These are phyloP conservation scores for Cucurbita maxima DNA, from an alignment of 306 rosid species.

Conservation along the genomic window DNA sequence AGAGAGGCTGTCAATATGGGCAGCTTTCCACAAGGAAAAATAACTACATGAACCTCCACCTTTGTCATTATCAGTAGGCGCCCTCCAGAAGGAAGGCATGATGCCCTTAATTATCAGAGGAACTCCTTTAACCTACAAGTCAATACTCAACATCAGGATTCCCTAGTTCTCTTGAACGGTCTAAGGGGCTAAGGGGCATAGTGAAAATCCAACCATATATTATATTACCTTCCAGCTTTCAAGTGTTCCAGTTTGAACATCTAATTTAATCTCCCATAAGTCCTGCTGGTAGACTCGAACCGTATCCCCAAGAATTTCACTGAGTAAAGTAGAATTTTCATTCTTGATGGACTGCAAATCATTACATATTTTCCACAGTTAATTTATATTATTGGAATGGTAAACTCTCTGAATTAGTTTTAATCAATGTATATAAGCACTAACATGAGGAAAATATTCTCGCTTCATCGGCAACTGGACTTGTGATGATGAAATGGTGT, in stretches of 20 bases:
- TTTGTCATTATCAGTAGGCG: conserved; percentile 82
- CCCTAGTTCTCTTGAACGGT: not conserved
- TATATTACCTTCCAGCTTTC: conserved; percentile 80
- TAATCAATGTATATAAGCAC: not conserved
- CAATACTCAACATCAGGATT: conserved; percentile 8
- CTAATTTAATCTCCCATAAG: conserved; percentile 59
- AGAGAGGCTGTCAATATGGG: conserved; percentile 42
- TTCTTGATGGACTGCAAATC: conserved; percentile 44
- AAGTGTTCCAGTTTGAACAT: conserved; percentile 49
- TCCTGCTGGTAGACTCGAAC: conserved; percentile 39
- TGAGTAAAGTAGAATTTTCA: conserved; percentile 19
- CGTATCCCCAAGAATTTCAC: conserved; percentile 39
- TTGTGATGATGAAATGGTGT: conserved; percentile 63
- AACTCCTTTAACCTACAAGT: conserved; percentile 52
- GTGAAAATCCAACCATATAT: not conserved
- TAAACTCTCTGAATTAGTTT: not conserved
- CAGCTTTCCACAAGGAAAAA: conserved; percentile 64
- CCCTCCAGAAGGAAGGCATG: conserved; percentile 85
- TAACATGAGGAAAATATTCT: conserved; percentile 43
- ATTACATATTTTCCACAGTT: conserved; percentile 1
- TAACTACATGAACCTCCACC: conserved; percentile 62
- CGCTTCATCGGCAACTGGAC: conserved; percentile 56
- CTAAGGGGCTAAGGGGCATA: not conserved
- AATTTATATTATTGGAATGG: conserved; percentile 2
- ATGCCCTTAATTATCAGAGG: conserved; percentile 50